Percentiles rank a stretch among this genome's conserved stretches.
Conservation (phyloP, 495 filamentous ascomycete species). For the Elasticomyces elasticus region DNA sequence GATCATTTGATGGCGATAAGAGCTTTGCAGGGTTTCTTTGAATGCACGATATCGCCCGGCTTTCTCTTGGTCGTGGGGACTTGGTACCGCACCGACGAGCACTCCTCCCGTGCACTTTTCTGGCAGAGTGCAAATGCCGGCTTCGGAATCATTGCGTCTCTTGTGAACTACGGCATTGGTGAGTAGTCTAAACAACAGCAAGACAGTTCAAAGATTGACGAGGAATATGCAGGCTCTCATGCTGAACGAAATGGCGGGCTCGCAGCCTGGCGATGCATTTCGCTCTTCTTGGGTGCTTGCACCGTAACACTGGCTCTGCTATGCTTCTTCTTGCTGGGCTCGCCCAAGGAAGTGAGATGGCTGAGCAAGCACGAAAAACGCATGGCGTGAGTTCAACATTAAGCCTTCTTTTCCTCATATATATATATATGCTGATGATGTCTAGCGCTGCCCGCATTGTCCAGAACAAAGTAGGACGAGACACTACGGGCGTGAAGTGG, state of each 20-base stretch:
- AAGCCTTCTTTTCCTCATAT: not conserved
- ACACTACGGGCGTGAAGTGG: constrained; percentile 29
- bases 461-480: constrained; percentile 28
- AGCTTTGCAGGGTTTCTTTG: constrained; percentile 25
- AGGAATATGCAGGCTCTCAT: too few relatives aligned
- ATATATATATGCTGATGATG: not conserved
- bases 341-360: constrained; percentile 32
- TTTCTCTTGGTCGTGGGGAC: constrained; percentile 32
- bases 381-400: constrained; percentile 23
- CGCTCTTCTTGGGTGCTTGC: constrained; percentile 29
- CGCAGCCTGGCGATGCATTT: constrained; percentile 34
- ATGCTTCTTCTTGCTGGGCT: constrained; percentile 31
- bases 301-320: constrained; percentile 27
- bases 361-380: constrained; percentile 30
- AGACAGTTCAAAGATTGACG: too few relatives aligned
- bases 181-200: too few relatives aligned
- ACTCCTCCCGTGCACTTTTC: constrained; percentile 30
- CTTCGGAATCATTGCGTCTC: constrained; percentile 33
- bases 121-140: constrained; percentile 38
- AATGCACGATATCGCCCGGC: constrained; percentile 36
- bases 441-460: constrained; percentile 25
- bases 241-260: constrained; percentile 26
- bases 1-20: constrained; percentile 1
- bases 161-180: constrained; percentile 35
- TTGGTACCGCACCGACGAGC: constrained; percentile 34